Evolutionary conservation across 208 protist species (phyloP).

Genomic region (Leishmania guyanensis): DNA sequence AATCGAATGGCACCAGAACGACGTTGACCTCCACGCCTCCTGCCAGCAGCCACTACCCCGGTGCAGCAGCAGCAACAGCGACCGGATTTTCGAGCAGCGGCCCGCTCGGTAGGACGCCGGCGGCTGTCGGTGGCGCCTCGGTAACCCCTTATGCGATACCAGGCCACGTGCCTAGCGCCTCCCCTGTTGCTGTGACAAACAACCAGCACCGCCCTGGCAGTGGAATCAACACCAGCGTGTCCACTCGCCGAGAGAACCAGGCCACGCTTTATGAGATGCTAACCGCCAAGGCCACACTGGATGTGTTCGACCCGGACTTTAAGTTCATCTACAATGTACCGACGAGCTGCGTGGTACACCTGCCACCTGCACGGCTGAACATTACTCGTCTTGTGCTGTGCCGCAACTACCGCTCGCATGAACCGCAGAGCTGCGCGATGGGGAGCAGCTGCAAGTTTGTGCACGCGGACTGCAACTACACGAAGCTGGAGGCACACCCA

Average conservation of each 20-base stretch:
- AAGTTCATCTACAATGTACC: slow-evolving; percentile 68
- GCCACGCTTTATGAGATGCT: slow-evolving; percentile 8
- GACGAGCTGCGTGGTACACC: slow-evolving; percentile 49
- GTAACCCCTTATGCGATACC: slow-evolving; percentile 7
- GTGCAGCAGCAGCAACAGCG: neutral
- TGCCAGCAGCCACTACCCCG: neutral
- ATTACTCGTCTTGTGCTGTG: slow-evolving; percentile 86
- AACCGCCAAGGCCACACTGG: slow-evolving; percentile 14
- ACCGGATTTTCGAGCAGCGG: slow-evolving; percentile 1
- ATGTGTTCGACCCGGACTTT: slow-evolving; percentile 77
- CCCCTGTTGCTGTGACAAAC: neutral
- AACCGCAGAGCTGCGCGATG: slow-evolving; percentile 64
- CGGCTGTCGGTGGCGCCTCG: neutral
- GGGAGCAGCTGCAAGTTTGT: slow-evolving; percentile 79
- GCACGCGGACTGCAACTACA: slow-evolving; percentile 64
- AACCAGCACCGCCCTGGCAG: neutral
- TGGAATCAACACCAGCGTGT: slow-evolving; percentile 1
- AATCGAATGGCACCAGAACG: slow-evolving; percentile 10
- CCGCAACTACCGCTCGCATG: slow-evolving; percentile 62
- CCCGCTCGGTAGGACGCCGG: slow-evolving; percentile 1
- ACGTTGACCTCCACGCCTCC: slow-evolving; percentile 11
- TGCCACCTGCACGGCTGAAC: slow-evolving; percentile 71
- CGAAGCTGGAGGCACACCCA: slow-evolving; percentile 50
- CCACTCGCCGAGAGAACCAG: slow-evolving; percentile 8
- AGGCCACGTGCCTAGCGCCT: neutral